Base-by-base conservation (phyloP, 2,329 filamentous ascomycete genomes). In the Trichoderma polysporum region DNA sequence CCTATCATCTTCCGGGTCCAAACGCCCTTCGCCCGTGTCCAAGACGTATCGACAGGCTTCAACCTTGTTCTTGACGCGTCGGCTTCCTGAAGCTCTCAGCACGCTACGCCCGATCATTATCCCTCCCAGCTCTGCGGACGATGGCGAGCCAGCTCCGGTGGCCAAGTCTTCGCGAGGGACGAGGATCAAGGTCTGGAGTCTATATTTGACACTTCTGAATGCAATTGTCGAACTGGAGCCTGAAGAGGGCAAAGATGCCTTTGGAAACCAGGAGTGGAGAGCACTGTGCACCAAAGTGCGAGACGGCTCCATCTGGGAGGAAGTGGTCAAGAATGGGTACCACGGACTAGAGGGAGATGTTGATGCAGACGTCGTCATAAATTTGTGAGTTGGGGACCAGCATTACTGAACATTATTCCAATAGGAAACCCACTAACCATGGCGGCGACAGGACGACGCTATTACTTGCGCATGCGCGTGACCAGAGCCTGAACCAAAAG, bases 31-130 rank as follows among this genome's bases (percentile, higher is more conserved):
- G 57, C 88, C 91, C 74, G 91, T 97, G 74, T 95, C 94, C 72
- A 95, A 95, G 79, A 91, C 91, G 33, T 98, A 98, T 81, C 92
- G 94, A 71, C 93, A 97, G 81, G 92, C 95, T 35, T 96, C 93
- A 7, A 94, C 95, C 70, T 86, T 98, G 27, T 99, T 97, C 80
- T 85, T 99, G 68, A 99, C 95, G 78, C 93, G 95, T 78, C 91
- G 94, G 56, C 84, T 98, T 63, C 91, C 93, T 72, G 95, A 99
- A 80, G 92, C 94, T 0, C 84, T 97, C 33, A 91, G 92, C 25
- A 93, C 91, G 4, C 86, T 99, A 61, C 84, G 94, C 56, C 92
- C 94, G 9, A 85, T 97, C 69, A 91, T 99, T 74, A 89, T 86
- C 1, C 85, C 89, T 8, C 76, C 81, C 69, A 80, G 81, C 33